A percentile compares a stretch with the other conserved stretches of the same genome.
Evolutionary conservation across 306 rosid species (phyloP).

Genomic region (Cucurbita pepo): DNA sequence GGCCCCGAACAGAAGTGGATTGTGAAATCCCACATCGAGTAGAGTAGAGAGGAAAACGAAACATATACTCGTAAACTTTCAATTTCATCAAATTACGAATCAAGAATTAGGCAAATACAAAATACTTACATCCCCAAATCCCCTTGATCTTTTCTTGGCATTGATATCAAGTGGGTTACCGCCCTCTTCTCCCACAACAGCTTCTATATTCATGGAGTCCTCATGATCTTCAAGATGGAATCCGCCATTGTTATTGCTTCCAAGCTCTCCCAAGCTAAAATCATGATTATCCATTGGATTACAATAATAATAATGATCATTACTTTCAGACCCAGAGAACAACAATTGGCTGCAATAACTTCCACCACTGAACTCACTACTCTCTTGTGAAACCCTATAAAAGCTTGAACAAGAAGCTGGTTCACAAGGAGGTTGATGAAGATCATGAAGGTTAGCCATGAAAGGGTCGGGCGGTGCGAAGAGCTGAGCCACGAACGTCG

Average conservation of each 20-base stretch:
- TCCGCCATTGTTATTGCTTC: constrained; percentile 1
- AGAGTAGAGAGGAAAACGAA: too few relatives aligned
- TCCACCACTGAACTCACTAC: background rate
- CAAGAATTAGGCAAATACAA: too few relatives aligned
- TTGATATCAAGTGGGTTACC: background rate
- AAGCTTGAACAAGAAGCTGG: constrained; percentile 8
- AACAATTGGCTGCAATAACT: background rate
- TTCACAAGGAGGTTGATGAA: background rate
- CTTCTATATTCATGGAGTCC: constrained; percentile 19
- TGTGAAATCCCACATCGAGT: too few relatives aligned
- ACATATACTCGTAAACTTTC: too few relatives aligned
- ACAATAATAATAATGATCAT: background rate
- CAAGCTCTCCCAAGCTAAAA: constrained; percentile 21
- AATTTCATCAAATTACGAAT: too few relatives aligned
- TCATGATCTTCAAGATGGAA: constrained; percentile 5
- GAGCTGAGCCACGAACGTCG: constrained; percentile 25
- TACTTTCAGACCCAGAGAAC: background rate
- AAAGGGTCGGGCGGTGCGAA: background rate
- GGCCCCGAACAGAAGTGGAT: too few relatives aligned
- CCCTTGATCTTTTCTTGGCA: constrained; percentile 34
- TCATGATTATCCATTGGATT: constrained; percentile 5
- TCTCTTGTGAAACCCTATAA: constrained; percentile 13
- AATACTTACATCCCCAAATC: constrained; percentile 29
- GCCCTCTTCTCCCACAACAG: constrained; percentile 6
- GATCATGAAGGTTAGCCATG: constrained; percentile 1